A percentile compares a stretch with the other conserved stretches of the same genome.
These are phyloP conservation scores for Glebionis coronaria DNA, from an alignment of 129 eudicot genomes.

Conservation along the genomic window DNA sequence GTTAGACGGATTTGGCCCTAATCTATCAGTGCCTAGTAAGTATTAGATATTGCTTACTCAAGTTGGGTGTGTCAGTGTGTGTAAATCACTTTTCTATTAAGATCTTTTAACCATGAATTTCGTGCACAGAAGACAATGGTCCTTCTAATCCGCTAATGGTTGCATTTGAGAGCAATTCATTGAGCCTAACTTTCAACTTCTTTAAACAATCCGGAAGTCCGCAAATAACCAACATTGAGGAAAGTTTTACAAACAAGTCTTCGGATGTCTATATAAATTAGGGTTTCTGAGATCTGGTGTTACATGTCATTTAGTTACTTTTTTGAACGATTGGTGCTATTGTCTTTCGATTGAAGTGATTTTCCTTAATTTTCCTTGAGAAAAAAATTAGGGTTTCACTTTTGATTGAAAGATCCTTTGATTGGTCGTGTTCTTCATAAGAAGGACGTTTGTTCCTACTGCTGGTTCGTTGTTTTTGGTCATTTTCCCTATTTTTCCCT, in stretches of 20 bases:
- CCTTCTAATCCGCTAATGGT: slow-evolving; percentile 63
- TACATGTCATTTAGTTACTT: too few species aligned
- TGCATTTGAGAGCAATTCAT: slow-evolving; percentile 83
- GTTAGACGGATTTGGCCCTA: slow-evolving; percentile 68
- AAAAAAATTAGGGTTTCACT: too few species aligned
- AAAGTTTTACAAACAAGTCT: slow-evolving; percentile 64
- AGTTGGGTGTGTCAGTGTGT: slow-evolving; percentile 2
- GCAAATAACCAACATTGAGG: slow-evolving; percentile 63
- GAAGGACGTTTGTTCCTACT: too few species aligned
- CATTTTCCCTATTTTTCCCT: too few species aligned
- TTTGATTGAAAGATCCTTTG: too few species aligned
- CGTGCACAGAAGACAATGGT: slow-evolving; percentile 56
- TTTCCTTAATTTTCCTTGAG: background rate
- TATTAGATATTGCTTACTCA: background rate
- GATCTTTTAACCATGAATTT: slow-evolving; percentile 16
- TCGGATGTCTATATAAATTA: slow-evolving; percentile 46
- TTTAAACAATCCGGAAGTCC: slow-evolving; percentile 68
- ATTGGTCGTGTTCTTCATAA: too few species aligned
- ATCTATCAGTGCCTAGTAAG: slow-evolving; percentile 50
- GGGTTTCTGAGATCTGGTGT: too few species aligned
- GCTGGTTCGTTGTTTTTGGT: too few species aligned
- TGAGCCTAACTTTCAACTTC: slow-evolving; percentile 67
- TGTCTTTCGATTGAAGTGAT: too few species aligned
- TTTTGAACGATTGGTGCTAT: too few species aligned
- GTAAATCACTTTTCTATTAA: background rate